Conservation (phyloP, 768 basidiomycete species). For the Pisolithus orientalis region DNA sequence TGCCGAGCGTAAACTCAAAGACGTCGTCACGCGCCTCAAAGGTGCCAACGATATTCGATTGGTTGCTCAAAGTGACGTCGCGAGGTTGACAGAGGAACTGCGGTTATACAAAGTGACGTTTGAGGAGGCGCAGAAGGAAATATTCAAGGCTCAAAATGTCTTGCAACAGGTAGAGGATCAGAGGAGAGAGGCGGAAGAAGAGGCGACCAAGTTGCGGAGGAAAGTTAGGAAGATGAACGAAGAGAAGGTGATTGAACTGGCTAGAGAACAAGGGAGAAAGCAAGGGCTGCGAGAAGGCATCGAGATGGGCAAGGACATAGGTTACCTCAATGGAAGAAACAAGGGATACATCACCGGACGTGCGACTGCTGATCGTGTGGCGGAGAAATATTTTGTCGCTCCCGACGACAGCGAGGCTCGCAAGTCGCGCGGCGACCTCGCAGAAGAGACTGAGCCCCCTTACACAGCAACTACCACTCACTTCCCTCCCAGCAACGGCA, state of each 20-base stretch:
- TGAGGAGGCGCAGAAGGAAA: constrained; percentile 61
- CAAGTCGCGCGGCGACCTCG: constrained; percentile 22
- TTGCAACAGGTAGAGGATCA: constrained; percentile 53
- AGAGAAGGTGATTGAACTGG: constrained; percentile 45
- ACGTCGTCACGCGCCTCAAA: constrained; percentile 48
- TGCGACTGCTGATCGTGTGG: constrained; percentile 24
- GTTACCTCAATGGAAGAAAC: constrained; percentile 36
- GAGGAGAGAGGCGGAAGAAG: constrained; percentile 56
- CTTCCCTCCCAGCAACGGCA: constrained; percentile 13
- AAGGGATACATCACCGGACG: constrained; percentile 24
- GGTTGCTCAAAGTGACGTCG: constrained; percentile 48
- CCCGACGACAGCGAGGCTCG: constrained; percentile 21
- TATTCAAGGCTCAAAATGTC: constrained; percentile 59
- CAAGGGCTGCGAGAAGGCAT: constrained; percentile 56
- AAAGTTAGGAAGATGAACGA: constrained; percentile 51
- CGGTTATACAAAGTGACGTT: constrained; percentile 60
- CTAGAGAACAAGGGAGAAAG: constrained; percentile 59
- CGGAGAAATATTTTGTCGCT: constrained; percentile 28
- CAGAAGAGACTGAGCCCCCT: constrained; percentile 15
- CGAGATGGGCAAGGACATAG: constrained; percentile 39
- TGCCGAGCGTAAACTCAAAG: constrained; percentile 42
- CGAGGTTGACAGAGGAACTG: constrained; percentile 50
- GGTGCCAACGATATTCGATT: constrained; percentile 52
- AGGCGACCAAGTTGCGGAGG: constrained; percentile 49
- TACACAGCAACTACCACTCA: constrained; percentile 17